Evolutionary conservation across 2,329 filamentous ascomycete genomes (phyloP), one percentile per base, ranked within the genome.

Genomic region (Alternaria viburni): DNA sequence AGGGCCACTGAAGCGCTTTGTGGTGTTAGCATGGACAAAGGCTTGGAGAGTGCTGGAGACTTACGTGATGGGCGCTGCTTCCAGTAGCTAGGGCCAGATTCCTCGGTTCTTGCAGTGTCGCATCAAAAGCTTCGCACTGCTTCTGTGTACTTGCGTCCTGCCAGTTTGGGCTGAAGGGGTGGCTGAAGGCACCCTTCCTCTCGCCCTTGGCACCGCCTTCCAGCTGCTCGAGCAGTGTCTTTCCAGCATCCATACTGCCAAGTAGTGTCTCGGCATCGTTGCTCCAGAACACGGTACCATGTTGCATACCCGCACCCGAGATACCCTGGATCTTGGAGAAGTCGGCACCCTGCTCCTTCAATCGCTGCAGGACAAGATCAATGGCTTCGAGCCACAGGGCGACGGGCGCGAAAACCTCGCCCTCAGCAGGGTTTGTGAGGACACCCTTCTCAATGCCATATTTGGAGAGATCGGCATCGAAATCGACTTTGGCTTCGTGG

Each of bases 201-300:
- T 81, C 75, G 12, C 77, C 77, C 63, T 80, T 78, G 4, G 74
- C 68, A 9, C 74, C 73, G 6, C 76, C 73, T 61, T 80, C 81
- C 25, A 98, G 83, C 82, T 97, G 93, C 64, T 91, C 89, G 54
- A 91, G 86, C 50, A 98, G 83, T 1, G 86, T 82, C 76, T 87
- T 87, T 19, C 81, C 81, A 3, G 86, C 77, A 69, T 92, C 85
- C 46, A 98, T 82, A 12, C 74, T 82, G 5, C 78, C 81, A 46
- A 98, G 85, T 46, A 91, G 75, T 8, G 80, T 74, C 76, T 92
- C 91, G 6, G 92, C 94, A 60, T 89, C 82, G 47, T 83, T 79
- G 62, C 87, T 91, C 95, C 95, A 98, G 83, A 96, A 98, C 26
- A 98, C 93, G 78, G 95, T 98, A 32, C 96, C 96, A 81, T 98